Percentiles rank a stretch among this genome's conserved stretches.
Evolutionary conservation across 148 eudicot genomes (phyloP).

Genomic region (Vaccinium macrocarpon): DNA sequence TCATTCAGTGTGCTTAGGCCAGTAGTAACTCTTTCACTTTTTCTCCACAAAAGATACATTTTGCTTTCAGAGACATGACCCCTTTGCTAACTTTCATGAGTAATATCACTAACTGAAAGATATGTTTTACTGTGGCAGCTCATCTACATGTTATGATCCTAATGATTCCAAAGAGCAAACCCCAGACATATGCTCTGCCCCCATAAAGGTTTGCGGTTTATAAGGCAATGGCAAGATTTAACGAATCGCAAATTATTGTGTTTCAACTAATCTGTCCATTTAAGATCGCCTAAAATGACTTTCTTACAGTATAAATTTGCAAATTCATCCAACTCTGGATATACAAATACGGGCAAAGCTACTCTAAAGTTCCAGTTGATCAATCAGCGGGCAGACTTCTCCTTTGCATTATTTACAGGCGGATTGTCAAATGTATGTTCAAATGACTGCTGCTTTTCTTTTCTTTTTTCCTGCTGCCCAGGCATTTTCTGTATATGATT

Average conservation of each 20-base stretch:
- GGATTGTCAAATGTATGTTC: conserved; percentile 63
- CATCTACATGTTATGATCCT: conserved; percentile 51
- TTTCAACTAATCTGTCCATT: background rate
- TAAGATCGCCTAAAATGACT: background rate
- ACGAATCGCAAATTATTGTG: background rate
- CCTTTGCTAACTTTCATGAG: background rate
- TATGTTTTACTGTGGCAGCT: conserved; percentile 37
- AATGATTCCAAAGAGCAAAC: conserved; percentile 40
- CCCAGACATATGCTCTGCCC: conserved; percentile 79
- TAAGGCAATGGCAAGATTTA: background rate
- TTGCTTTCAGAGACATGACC: background rate
- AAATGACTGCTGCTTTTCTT: background rate
- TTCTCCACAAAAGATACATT: background rate
- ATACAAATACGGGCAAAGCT: conserved; percentile 58
- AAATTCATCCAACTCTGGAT: conserved; percentile 40
- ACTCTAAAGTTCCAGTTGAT: conserved; percentile 60
- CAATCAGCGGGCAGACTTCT: conserved; percentile 93
- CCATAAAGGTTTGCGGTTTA: conserved; percentile 60
- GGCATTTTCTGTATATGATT: background rate
- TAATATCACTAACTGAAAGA: background rate
- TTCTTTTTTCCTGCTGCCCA: background rate
- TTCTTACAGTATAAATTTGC: conserved; percentile 68
- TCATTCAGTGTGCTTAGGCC: background rate
- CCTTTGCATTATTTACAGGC: conserved; percentile 82
- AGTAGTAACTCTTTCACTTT: background rate